These are phyloP conservation scores for Geotrichum phurueaensis DNA, from an alignment of 1,139 yeast genomes.

Conservation along the genomic window DNA sequence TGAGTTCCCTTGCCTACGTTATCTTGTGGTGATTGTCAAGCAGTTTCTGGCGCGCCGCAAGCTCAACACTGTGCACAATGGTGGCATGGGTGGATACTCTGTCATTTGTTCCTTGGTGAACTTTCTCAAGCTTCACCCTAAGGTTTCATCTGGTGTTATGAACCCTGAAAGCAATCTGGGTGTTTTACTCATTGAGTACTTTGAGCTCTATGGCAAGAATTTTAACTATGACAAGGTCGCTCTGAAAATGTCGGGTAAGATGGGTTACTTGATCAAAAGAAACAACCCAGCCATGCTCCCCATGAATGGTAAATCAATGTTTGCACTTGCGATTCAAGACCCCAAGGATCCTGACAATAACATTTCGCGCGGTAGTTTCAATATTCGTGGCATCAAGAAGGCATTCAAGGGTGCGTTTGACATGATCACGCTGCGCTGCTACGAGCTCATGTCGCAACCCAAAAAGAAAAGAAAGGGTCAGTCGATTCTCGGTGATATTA, in stretches of 20 bases:
- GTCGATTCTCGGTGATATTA: constrained; percentile 75
- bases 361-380: constrained; percentile 80
- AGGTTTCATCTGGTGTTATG: constrained; percentile 61
- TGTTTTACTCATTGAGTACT: constrained; percentile 80
- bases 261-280: constrained; percentile 54
- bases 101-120: constrained; percentile 83
- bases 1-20: constrained; percentile 74
- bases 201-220: constrained; percentile 89
- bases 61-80: constrained; percentile 87
- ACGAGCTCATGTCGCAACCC: constrained; percentile 46
- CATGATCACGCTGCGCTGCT: constrained; percentile 44
- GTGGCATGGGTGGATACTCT: constrained; percentile 94
- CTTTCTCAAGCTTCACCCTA: constrained; percentile 71
- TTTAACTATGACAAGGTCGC: constrained; percentile 76
- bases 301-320: constrained; percentile 42
- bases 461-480: constrained; percentile 65
- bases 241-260: constrained; percentile 39
- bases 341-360: constrained; percentile 82
- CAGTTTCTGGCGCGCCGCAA: constrained; percentile 78
- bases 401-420: constrained; percentile 93
- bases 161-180: constrained; percentile 75
- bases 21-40: constrained; percentile 75
- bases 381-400: constrained; percentile 70
- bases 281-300: constrained; percentile 51
- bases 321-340: constrained; percentile 77